Evolutionary conservation across 108 stramenopile genomes (phyloP).

Genomic region (Cylindrotheca fusiformis): DNA sequence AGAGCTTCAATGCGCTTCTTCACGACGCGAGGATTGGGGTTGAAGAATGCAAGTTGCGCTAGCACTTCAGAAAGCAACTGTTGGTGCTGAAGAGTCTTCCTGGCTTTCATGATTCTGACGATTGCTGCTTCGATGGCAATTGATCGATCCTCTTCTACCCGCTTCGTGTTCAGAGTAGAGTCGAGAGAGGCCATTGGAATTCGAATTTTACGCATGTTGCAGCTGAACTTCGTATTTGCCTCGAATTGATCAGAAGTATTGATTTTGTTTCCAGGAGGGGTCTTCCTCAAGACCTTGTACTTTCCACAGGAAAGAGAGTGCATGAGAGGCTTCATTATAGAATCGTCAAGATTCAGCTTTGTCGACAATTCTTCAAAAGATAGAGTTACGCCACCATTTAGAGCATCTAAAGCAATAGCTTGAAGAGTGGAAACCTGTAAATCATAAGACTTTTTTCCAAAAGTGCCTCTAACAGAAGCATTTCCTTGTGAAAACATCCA

Average conservation of each 20-base stretch:
- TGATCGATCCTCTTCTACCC: slow-evolving; percentile 96
- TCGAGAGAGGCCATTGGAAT: slow-evolving; percentile 99
- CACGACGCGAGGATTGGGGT: slow-evolving; percentile 93
- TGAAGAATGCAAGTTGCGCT: slow-evolving; percentile 96
- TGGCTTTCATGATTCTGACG: slow-evolving; percentile 99
- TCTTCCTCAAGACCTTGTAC: slow-evolving; percentile 92
- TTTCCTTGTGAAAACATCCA: slow-evolving; percentile 95
- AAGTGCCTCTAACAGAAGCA: slow-evolving; percentile 87
- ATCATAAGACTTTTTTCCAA: slow-evolving; percentile 95
- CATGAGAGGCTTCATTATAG: slow-evolving; percentile 92
- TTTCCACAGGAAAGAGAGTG: slow-evolving; percentile 98
- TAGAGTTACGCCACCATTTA: slow-evolving; percentile 74
- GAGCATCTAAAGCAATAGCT: slow-evolving; percentile 84
- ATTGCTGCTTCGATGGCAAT: slow-evolving; percentile 99
- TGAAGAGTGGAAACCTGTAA: slow-evolving; percentile 96
- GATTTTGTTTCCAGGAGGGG: slow-evolving; percentile 85
- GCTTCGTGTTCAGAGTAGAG: slow-evolving; percentile 92
- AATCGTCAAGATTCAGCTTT: slow-evolving; percentile 83
- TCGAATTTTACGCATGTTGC: slow-evolving; percentile 93
- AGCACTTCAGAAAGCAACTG: slow-evolving; percentile 96
- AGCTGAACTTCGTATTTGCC: slow-evolving; percentile 86
- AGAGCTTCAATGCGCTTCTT: slow-evolving; percentile 94
- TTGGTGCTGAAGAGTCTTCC: slow-evolving; percentile 96
- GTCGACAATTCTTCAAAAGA: slow-evolving; percentile 69
- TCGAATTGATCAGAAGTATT: slow-evolving; percentile 84